These are phyloP conservation scores for Cercospora zeae-maydis DNA, from an alignment of 2,329 filamentous ascomycete species.

Conservation along the genomic window DNA sequence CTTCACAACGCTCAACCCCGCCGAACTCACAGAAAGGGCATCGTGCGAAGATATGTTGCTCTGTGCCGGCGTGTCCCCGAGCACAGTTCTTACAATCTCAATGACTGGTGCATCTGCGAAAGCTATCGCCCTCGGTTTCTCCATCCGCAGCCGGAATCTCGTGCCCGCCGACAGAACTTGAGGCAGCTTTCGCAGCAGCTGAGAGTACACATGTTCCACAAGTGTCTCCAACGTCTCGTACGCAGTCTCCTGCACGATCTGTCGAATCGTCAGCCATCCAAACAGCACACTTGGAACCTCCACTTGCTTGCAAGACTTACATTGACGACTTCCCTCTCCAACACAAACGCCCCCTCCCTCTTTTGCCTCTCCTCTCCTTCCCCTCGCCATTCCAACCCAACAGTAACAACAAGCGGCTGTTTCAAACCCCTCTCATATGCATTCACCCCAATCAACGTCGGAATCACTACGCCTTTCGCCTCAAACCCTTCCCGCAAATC, in stretches of 20 bases:
- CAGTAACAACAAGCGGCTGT: constrained; percentile 62
- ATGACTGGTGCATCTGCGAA: constrained; percentile 69
- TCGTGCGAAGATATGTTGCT: background rate
- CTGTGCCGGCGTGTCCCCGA: background rate
- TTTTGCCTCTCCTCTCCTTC: constrained; percentile 8
- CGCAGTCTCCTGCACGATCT: constrained; percentile 43
- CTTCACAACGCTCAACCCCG: constrained; percentile 21
- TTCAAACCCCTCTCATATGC: constrained; percentile 62
- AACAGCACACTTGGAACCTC: background rate
- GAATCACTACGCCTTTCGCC: constrained; percentile 55
- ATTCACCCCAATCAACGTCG: constrained; percentile 70
- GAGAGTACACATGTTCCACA: constrained; percentile 44
- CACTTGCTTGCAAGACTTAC: constrained; percentile 44
- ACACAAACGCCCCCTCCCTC: constrained; percentile 48
- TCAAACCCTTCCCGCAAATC: constrained; percentile 39
- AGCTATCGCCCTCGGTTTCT: constrained; percentile 70
- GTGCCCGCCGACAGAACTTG: constrained; percentile 39
- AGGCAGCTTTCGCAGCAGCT: constrained; percentile 37
- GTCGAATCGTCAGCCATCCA: background rate
- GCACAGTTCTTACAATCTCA: constrained; percentile 47
- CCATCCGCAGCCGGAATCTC: constrained; percentile 59
- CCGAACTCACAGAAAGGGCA: background rate
- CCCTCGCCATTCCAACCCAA: constrained; percentile 58
- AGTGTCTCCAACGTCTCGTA: constrained; percentile 51
- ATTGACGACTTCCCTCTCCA: constrained; percentile 59